A percentile compares a stretch with the other conserved stretches of the same genome.
Evolutionary conservation across 2,329 filamentous ascomycete species (phyloP).

Genomic region (Trichoderma sp.): DNA sequence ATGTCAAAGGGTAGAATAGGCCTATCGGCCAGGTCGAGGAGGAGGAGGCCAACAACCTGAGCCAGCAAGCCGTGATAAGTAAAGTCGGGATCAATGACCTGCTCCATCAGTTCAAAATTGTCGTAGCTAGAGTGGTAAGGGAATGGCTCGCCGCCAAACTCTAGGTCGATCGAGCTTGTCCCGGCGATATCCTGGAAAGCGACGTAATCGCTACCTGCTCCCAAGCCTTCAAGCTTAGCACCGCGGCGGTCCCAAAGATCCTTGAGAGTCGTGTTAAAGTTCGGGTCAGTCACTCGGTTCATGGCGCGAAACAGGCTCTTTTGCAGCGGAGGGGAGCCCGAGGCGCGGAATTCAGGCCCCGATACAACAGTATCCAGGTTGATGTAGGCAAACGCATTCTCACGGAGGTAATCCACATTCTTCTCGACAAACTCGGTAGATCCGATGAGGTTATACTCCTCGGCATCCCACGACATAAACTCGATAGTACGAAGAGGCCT

Average conservation of each 20-base stretch:
- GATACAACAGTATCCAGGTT: slow-evolving; percentile 85
- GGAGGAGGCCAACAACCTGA: slow-evolving; percentile 77
- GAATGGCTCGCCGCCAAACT: slow-evolving; percentile 67
- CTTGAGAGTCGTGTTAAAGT: slow-evolving; percentile 69
- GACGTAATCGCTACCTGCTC: slow-evolving; percentile 78
- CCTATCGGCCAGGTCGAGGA: slow-evolving; percentile 80
- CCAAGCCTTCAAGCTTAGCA: slow-evolving; percentile 66
- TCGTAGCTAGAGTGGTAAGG: slow-evolving; percentile 88
- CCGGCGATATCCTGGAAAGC: slow-evolving; percentile 92
- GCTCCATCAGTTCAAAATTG: slow-evolving; percentile 81
- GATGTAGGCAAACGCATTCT: slow-evolving; percentile 80
- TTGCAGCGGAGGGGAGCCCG: slow-evolving; percentile 78
- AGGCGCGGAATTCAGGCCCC: slow-evolving; percentile 72
- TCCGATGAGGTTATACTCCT: slow-evolving; percentile 89
- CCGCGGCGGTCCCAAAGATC: slow-evolving; percentile 72
- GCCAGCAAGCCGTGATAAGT: slow-evolving; percentile 76
- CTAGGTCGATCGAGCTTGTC: slow-evolving; percentile 82
- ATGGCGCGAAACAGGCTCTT: slow-evolving; percentile 72
- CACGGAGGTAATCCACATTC: slow-evolving; percentile 70
- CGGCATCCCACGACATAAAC: slow-evolving; percentile 95
- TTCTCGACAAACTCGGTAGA: slow-evolving; percentile 95
- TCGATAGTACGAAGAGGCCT: slow-evolving; percentile 90
- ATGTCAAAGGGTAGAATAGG: slow-evolving; percentile 83
- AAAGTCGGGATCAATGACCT: slow-evolving; percentile 79
- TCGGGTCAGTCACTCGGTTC: slow-evolving; percentile 72